These are phyloP conservation scores for Diaporthe sp. DNA, from an alignment of 2,329 filamentous ascomycete species.

Conservation along the genomic window DNA sequence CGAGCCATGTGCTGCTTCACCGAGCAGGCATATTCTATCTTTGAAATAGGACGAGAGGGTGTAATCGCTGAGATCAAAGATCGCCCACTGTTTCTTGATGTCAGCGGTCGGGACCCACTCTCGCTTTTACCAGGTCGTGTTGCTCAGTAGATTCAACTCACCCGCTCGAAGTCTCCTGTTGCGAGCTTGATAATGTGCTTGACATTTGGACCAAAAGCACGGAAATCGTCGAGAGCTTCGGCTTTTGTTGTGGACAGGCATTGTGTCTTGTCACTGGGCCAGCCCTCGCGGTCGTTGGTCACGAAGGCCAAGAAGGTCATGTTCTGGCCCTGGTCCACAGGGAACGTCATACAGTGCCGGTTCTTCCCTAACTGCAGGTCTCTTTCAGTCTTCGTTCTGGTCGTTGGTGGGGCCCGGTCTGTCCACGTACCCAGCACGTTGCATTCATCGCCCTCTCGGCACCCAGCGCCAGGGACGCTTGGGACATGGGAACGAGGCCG, in stretches of 20 bases:
- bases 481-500: constrained; percentile 61
- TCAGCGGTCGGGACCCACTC: constrained; percentile 5
- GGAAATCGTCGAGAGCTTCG: constrained; percentile 54
- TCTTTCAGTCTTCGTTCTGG: constrained; percentile 2
- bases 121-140: background rate
- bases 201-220: constrained; percentile 51
- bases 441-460: constrained; percentile 49
- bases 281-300: constrained; percentile 49
- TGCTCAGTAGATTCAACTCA: constrained; percentile 39
- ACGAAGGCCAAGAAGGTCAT: constrained; percentile 66
- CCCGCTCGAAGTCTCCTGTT: constrained; percentile 48
- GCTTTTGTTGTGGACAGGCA: constrained; percentile 49
- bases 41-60: constrained; percentile 59
- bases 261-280: constrained; percentile 46
- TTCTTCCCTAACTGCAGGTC: constrained; percentile 59
- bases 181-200: constrained; percentile 50
- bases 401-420: background rate
- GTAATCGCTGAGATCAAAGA: constrained; percentile 61
- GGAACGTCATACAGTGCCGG: constrained; percentile 73
- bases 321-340: constrained; percentile 66
- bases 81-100: constrained; percentile 55
- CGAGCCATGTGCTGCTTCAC: constrained; percentile 75
- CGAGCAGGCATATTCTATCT: constrained; percentile 63
- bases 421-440: constrained; percentile 45
- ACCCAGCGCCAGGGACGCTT: constrained; percentile 66